phyloP scores from a whole-genome alignment of 2,329 filamentous ascomycete genomes.

The Plenodomus biglobosus region DNA sequence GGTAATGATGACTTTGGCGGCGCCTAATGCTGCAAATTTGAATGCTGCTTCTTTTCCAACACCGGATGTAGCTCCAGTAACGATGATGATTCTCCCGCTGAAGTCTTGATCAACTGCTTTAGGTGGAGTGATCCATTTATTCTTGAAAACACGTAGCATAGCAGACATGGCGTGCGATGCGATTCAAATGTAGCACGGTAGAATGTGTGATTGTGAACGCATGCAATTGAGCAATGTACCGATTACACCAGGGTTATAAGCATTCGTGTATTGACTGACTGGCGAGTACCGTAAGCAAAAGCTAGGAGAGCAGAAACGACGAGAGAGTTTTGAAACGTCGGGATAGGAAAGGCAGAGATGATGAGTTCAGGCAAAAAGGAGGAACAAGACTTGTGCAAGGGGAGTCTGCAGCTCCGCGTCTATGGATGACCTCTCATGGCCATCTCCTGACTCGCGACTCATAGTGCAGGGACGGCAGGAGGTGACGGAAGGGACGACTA shows the following conservation, averaged over 20 bases:
- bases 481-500: not conserved
- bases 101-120: conserved; percentile 37
- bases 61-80: conserved; percentile 49
- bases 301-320: no score
- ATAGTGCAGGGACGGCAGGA: not conserved
- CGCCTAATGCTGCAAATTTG: conserved; percentile 43
- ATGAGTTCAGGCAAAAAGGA: not conserved
- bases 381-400: not conserved
- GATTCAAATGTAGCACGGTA: no score
- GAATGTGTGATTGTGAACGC: no score
- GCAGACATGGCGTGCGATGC: conserved; percentile 16
- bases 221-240: no score
- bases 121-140: conserved; percentile 41
- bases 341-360: no score
- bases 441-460: conserved; percentile 6
- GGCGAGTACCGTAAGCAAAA: no score
- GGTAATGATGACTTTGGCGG: conserved; percentile 43
- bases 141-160: conserved; percentile 29
- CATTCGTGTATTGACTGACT: no score
- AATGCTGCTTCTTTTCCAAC: conserved; percentile 43
- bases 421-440: not conserved
- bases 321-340: no score
- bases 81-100: conserved; percentile 47
- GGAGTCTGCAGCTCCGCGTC: not conserved
- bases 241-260: no score